Evolutionary conservation across 345 rosid genomes (phyloP), one percentile per base, ranked within the genome.

Genomic region (Linum tenue): DNA sequence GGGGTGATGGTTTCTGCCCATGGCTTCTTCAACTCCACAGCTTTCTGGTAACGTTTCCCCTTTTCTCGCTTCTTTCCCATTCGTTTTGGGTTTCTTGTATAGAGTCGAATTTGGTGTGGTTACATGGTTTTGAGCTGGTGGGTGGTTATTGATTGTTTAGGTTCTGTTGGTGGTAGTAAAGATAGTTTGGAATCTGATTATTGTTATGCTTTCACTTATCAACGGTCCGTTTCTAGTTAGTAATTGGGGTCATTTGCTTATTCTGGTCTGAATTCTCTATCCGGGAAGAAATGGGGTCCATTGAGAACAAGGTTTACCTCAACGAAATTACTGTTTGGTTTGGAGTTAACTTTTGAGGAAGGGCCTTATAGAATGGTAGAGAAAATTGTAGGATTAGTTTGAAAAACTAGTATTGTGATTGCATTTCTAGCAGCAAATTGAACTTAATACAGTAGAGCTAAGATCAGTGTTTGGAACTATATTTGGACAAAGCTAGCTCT

Each of bases 11-110:
- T 80, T 41, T 71, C 77, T 48, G 67, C 75, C 56, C 67, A 61
- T 63, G 75, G 69, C 66, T 74, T 77, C 81, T 77, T 68, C 16
- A 69, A 59, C 31, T 64, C 73, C 58, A 80, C 83, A 41, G 81
- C 83, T 63, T 80, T 80, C 75, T 77, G 84, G 84, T 80, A 59
- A 22, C 37, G 66, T 38, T 56, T 35, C 62, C 44, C 53, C 56
- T 17, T 55, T 62, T 5, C 39, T 2, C 53, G 6, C 38, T 62
- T 3, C n/a, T 5, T 37, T 37, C 31, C 14, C 60, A 50, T 51
- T 5, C 22, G 2, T 61, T 22, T 39, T n/a, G 55, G 40, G 9
- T 50, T 15, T 48, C 14, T 48, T 48, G 53, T 48, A 15, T 48
- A 48, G 14, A 10, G 53, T 2, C 53, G 3, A 6, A 48, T 9